Percentiles rank a stretch among this genome's conserved stretches.
Evolutionary conservation across 2,329 filamentous ascomycete genomes (phyloP).

Genomic region (Beauveria sp.): DNA sequence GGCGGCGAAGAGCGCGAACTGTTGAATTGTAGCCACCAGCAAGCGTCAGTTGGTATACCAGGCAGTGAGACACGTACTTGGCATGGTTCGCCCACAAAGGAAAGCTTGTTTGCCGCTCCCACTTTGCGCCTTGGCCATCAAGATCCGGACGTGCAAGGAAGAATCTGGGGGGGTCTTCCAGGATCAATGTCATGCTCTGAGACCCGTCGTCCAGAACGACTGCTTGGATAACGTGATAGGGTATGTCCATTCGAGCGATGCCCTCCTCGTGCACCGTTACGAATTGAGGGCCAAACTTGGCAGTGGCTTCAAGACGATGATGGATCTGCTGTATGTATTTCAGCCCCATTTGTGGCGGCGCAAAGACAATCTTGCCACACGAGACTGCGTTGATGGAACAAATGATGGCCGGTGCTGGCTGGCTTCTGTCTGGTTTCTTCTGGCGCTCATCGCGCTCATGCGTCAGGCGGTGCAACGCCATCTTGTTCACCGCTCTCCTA

Average conservation of each 20-base stretch:
- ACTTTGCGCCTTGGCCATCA: slow-evolving; percentile 5
- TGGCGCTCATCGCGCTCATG: slow-evolving; percentile 15
- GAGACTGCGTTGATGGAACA: background rate
- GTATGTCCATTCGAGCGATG: slow-evolving; percentile 9
- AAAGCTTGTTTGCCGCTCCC: slow-evolving; percentile 24
- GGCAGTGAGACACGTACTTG: slow-evolving; percentile 30
- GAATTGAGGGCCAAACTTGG: slow-evolving; percentile 34
- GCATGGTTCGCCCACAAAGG: slow-evolving; percentile 20
- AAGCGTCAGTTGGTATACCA: slow-evolving; percentile 35
- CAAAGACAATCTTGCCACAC: slow-evolving; percentile 41
- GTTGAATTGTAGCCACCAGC: slow-evolving; percentile 18
- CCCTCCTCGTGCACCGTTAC: slow-evolving; percentile 31
- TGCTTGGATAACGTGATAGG: slow-evolving; percentile 34
- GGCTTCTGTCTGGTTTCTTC: background rate
- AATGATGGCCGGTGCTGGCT: background rate
- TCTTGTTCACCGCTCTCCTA: slow-evolving; percentile 20
- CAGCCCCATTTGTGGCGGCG: slow-evolving; percentile 19
- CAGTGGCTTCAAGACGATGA: slow-evolving; percentile 23
- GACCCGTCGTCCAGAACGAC: slow-evolving; percentile 29
- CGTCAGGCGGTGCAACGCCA: slow-evolving; percentile 19
- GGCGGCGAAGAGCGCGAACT: slow-evolving; percentile 17
- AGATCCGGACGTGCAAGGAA: slow-evolving; percentile 23
- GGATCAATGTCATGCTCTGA: slow-evolving; percentile 39
- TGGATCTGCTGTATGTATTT: slow-evolving; percentile 36
- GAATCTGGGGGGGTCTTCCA: slow-evolving; percentile 43